These are phyloP conservation scores for Baorangia bicolor DNA, from an alignment of 768 basidiomycete genomes.

Conservation along the genomic window DNA sequence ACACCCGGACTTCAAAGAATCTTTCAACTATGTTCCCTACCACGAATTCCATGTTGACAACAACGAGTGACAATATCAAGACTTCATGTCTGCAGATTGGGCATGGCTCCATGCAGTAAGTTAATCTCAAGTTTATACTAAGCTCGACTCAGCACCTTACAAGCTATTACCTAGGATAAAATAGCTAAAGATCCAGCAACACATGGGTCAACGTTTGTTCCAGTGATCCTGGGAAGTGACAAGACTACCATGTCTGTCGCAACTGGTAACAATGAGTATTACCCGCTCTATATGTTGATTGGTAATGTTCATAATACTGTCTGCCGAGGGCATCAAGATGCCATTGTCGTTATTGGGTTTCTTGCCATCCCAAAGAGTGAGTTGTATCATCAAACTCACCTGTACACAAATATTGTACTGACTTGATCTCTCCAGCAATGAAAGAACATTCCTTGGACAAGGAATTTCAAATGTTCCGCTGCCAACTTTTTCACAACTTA, in stretches of 20 bases:
- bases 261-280: neutral
- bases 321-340: neutral
- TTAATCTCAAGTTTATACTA: no score
- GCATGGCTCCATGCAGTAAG: no score
- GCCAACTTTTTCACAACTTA: constrained; percentile 32
- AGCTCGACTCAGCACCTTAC: no score
- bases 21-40: no score
- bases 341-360: no score
- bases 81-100: no score
- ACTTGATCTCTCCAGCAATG: constrained; percentile 1
- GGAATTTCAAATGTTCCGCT: constrained; percentile 28
- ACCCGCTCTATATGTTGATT: neutral
- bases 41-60: no score
- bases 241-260: neutral
- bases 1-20: no score
- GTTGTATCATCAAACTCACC: no score
- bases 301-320: constrained; percentile 4
- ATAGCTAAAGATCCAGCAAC: neutral
- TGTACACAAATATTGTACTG: neutral
- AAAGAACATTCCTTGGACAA: constrained; percentile 7
- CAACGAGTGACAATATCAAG: no score
- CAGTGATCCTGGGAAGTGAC: neutral
- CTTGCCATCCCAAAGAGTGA: no score
- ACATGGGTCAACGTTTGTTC: neutral
- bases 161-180: no score